Evolutionary conservation across 2,329 filamentous ascomycete species (phyloP).

Genomic region (Penicillium hesseltinei): DNA sequence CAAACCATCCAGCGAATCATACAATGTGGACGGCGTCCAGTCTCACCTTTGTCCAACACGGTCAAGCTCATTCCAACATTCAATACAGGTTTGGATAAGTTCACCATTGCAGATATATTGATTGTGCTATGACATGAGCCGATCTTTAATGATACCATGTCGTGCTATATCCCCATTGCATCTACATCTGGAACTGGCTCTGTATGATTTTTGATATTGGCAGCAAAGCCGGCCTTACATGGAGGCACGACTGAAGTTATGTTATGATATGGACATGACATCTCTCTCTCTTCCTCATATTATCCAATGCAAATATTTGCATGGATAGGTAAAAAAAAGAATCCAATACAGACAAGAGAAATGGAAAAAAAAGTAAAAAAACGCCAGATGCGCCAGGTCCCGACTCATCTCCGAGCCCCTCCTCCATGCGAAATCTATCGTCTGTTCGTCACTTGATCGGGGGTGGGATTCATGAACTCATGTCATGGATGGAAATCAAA

Average conservation of each 20-base stretch:
- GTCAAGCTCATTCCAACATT: no score
- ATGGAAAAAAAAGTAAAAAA: slow-evolving; percentile 17
- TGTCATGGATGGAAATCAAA: slow-evolving; percentile 18
- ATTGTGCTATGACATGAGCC: no score
- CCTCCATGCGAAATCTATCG: slow-evolving; percentile 30
- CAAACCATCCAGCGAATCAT: no score
- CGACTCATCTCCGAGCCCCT: slow-evolving; percentile 28
- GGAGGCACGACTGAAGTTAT: slow-evolving; percentile 3
- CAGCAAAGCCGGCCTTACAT: slow-evolving; percentile 5
- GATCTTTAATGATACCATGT: neutral
- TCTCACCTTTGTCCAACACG: no score
- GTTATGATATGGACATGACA: slow-evolving; percentile 12
- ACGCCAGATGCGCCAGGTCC: slow-evolving; percentile 29
- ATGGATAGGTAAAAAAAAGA: neutral
- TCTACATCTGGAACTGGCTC: neutral
- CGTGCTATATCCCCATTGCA: neutral
- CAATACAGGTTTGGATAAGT: no score
- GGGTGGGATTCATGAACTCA: slow-evolving; percentile 27
- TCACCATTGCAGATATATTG: no score
- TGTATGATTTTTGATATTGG: slow-evolving; percentile 12
- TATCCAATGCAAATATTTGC: slow-evolving; percentile 3
- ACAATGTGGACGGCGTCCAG: no score
- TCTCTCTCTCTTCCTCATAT: slow-evolving; percentile 11
- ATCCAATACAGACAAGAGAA: slow-evolving; percentile 22
- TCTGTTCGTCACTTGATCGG: slow-evolving; percentile 24